Percentiles rank a stretch among this genome's conserved stretches.
Conservation (phyloP, 176 grass and related monocot genomes). For the Aegilops longissima region DNA sequence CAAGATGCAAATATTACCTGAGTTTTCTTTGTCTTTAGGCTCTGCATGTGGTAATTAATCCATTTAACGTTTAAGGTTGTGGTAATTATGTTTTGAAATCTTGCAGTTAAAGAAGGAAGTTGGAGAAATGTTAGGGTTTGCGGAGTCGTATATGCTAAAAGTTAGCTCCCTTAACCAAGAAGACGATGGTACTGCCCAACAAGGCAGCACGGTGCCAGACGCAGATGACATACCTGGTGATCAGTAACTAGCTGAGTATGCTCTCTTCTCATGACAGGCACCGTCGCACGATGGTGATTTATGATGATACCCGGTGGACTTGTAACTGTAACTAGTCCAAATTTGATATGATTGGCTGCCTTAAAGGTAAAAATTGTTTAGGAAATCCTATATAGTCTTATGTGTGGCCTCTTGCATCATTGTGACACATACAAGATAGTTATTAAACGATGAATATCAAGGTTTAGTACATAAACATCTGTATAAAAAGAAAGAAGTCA, state of each 20-base stretch:
- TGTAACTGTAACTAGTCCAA: constrained; percentile 23
- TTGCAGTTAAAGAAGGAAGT: constrained; percentile 87
- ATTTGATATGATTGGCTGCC: constrained; percentile 14
- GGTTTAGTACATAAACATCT: too few relatives aligned
- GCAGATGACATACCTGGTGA: constrained; percentile 2
- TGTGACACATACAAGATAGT: too few relatives aligned
- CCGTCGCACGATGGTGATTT: background rate
- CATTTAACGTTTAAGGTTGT: too few relatives aligned
- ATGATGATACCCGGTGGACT: background rate
- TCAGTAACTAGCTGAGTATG: constrained; percentile 18
- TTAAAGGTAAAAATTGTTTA: background rate
- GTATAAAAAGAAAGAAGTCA: too few relatives aligned
- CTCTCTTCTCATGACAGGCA: background rate
- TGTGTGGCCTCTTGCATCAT: too few relatives aligned
- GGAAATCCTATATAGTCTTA: too few relatives aligned
- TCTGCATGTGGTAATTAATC: background rate
- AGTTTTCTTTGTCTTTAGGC: background rate
- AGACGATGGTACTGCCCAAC: background rate
- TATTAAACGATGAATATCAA: too few relatives aligned
- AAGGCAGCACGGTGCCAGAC: background rate
- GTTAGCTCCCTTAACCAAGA: constrained; percentile 40
- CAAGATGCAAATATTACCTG: background rate
- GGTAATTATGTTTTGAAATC: constrained; percentile 5
- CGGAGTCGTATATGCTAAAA: constrained; percentile 52
- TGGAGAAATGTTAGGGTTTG: constrained; percentile 66